Evolutionary conservation across 169 alveolate species (phyloP).

Genomic region (Theileria luwenshuni): DNA sequence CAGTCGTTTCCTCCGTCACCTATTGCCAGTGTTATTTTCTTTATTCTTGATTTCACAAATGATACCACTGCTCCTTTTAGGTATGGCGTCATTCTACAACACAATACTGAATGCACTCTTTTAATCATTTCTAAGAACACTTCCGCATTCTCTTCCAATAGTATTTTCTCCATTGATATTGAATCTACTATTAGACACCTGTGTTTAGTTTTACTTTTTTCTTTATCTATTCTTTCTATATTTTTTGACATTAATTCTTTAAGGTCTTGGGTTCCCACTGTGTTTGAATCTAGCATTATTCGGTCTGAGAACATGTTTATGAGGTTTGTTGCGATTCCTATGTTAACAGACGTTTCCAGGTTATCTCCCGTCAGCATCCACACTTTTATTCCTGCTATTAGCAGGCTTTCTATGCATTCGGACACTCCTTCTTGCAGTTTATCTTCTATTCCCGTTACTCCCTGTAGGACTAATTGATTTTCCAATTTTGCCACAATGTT

Average conservation of each 20-base stretch:
- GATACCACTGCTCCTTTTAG: conserved; percentile 54
- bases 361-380: conserved; percentile 99
- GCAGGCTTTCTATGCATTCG: conserved; percentile 90
- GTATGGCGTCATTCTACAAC: conserved; percentile 67
- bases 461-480: conserved; percentile 89
- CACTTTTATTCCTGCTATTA: conserved; percentile 93
- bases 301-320: conserved; percentile 69
- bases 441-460: conserved; percentile 97
- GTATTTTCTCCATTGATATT: conserved; percentile 16
- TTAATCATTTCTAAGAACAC: conserved; percentile 38
- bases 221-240: conserved; percentile 11
- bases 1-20: conserved; percentile 99
- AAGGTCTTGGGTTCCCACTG: conserved; percentile 8
- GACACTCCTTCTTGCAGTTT: conserved; percentile 95
- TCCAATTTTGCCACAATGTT: conserved; percentile 86
- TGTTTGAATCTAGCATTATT: conserved; percentile 40
- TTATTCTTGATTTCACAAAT: conserved; percentile 24
- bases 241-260: conserved; percentile 4
- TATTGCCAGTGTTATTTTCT: conserved; percentile 75
- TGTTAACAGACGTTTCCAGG: conserved; percentile 95
- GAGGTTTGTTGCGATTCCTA: conserved; percentile 83
- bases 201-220: conserved; percentile 20
- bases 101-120: conserved; percentile 42
- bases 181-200: conserved; percentile 57
- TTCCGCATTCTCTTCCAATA: conserved; percentile 15